These are phyloP conservation scores for Syzygium jambos DNA, from an alignment of 345 rosid species.

Conservation along the genomic window DNA sequence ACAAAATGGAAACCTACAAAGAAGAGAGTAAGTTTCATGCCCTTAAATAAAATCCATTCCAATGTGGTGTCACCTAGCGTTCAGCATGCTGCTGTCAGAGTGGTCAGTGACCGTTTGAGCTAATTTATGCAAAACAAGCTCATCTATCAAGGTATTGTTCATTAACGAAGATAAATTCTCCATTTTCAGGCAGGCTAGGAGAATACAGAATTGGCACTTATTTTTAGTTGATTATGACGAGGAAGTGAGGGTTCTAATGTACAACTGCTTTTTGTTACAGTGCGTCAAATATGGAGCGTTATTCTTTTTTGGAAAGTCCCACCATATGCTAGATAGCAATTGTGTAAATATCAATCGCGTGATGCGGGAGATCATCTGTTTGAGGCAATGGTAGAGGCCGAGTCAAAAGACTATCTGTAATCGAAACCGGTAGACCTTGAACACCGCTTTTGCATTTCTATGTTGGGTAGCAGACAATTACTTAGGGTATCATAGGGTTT, in stretches of 20 bases:
- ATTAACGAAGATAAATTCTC: background rate
- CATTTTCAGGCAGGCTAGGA: constrained; percentile 75
- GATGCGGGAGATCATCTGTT: too few relatives aligned
- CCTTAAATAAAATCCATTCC: constrained; percentile 80
- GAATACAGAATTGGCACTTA: constrained; percentile 80
- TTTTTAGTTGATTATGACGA: constrained; percentile 76
- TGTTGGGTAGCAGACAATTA: too few relatives aligned
- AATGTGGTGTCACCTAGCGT: constrained; percentile 43
- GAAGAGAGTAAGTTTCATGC: constrained; percentile 81
- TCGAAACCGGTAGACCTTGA: too few relatives aligned
- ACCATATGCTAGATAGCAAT: too few relatives aligned
- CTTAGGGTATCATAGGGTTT: too few relatives aligned
- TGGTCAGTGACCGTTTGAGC: constrained; percentile 42
- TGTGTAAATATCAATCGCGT: too few relatives aligned
- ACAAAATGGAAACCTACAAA: constrained; percentile 87
- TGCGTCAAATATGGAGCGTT: too few relatives aligned
- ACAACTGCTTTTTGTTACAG: background rate
- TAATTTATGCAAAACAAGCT: background rate
- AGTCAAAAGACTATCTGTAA: too few relatives aligned
- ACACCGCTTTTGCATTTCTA: too few relatives aligned
- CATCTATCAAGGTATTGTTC: background rate
- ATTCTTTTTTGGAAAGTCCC: too few relatives aligned
- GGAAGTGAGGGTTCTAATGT: constrained; percentile 55
- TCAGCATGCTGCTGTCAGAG: constrained; percentile 62
- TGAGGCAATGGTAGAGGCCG: too few relatives aligned